Base-by-base conservation (phyloP, 2,329 filamentous ascomycete genomes). In the Colletotrichum paranaense region DNA sequence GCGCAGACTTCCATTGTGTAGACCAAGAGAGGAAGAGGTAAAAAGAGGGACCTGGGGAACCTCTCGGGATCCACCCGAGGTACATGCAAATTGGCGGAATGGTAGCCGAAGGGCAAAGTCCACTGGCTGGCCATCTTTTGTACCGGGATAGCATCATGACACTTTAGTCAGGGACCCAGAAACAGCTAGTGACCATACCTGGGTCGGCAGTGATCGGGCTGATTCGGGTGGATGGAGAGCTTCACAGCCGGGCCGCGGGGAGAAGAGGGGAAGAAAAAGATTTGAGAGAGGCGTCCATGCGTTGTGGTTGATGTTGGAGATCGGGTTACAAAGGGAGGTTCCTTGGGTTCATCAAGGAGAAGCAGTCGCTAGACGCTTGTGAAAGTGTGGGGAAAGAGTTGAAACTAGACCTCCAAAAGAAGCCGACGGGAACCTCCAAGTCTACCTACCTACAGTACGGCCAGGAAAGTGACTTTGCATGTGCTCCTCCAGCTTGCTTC, bases 201-300 rank as follows among this genome's bases (percentile, higher is more conserved):
- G 19, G 32, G 62, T 82, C 81, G 81, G 81, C 78, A 81, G 74
- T 77, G 76, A 78, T 78, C 80, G 80, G 80, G 77, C 77, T 80
- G 68, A 76, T 79, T 82, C 81, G 81, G 80, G 75, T 78, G 78
- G 78, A 81, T 62, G 78, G 80, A 81, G 67, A 73, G 68, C 69
- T 66, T 38, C 35, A 74, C 53, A 73, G 64, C 69, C 68, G 72
- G 69, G 53, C 69, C n/a, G 69, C 69, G 68, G 74, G 75, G 62
- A 75, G 55, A 58, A 22, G 53, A 62, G 58, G 55, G 14, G 63
- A 68, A 32, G 53, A 53, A 26, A 38, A 42, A 16, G 38, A 7
- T 12, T 38, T 14, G 32, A 30, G 55, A 67, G 49, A 64, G 32
- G 11, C 56, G 56, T 49, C 63, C 68, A 65, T 65, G 68, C 59